phyloP scores from a whole-genome alignment of 257 asterid genomes.

The Cinchona pubescens region DNA sequence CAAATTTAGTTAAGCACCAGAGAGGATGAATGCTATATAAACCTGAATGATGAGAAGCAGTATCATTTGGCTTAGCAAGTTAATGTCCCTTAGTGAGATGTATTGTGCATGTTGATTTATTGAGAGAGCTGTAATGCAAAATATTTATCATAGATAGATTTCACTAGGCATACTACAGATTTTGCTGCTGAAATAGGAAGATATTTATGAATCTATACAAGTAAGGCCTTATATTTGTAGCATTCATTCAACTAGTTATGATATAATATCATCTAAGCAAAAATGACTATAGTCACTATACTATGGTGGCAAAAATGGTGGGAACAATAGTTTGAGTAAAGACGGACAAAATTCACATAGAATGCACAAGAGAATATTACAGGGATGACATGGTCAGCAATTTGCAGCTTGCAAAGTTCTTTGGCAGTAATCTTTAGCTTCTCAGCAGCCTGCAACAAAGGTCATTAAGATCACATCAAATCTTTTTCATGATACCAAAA shows the following conservation, averaged over 20 bases:
- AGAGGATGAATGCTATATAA: background rate
- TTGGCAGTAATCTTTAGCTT: conserved; percentile 81
- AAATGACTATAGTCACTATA: background rate
- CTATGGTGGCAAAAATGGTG: background rate
- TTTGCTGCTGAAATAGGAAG: background rate
- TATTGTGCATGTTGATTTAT: background rate
- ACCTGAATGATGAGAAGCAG: background rate
- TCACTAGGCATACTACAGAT: background rate
- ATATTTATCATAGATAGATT: background rate
- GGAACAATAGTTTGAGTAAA: background rate
- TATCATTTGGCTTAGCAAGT: background rate
- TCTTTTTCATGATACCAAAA: conserved; percentile 15
- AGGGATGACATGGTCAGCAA: conserved; percentile 75
- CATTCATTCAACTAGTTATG: background rate
- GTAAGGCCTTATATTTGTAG: background rate
- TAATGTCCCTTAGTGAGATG: background rate
- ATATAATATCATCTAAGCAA: background rate
- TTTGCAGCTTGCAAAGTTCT: conserved; percentile 60
- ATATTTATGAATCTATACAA: background rate
- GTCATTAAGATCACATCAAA: conserved; percentile 21
- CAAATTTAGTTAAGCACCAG: background rate
- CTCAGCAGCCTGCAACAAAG: conserved; percentile 83
- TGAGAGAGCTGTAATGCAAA: background rate
- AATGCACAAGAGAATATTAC: conserved; percentile 43
- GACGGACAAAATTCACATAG: background rate